phyloP scores from a whole-genome alignment of 225 moss, liverwort and hornwort species.

The Asterella californica region DNA sequence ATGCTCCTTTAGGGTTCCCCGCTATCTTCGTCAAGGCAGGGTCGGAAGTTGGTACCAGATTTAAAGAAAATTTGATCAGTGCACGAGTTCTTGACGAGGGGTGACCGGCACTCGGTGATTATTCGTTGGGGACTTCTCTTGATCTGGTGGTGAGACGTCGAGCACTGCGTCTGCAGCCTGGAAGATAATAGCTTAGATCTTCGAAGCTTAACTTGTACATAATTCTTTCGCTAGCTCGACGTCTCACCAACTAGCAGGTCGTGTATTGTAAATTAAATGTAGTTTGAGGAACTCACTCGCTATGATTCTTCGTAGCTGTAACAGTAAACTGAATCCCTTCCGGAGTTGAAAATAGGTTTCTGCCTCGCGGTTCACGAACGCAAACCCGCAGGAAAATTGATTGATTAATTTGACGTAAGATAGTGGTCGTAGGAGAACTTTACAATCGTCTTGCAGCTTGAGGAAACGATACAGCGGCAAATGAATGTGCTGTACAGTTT shows the following conservation, averaged over 20 bases:
- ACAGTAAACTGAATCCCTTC: background rate
- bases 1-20: conserved; percentile 58
- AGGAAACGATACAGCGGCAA: background rate
- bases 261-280: background rate
- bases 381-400: background rate
- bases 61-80: conserved; percentile 45
- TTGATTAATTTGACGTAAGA: background rate
- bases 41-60: conserved; percentile 53
- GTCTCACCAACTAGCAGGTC: no score
- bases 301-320: background rate
- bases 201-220: background rate
- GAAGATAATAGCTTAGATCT: background rate
- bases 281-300: background rate
- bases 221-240: background rate
- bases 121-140: background rate
- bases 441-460: background rate
- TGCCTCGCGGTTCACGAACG: background rate
- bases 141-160: background rate
- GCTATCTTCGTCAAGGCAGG: conserved; percentile 63
- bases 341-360: background rate
- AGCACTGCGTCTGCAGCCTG: background rate
- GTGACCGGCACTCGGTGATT: background rate
- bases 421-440: background rate
- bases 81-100: conserved; percentile 1
- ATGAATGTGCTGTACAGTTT: background rate